Evolutionary conservation across 495 filamentous ascomycete genomes (phyloP).

Genomic region (Penicillium mononematosum): DNA sequence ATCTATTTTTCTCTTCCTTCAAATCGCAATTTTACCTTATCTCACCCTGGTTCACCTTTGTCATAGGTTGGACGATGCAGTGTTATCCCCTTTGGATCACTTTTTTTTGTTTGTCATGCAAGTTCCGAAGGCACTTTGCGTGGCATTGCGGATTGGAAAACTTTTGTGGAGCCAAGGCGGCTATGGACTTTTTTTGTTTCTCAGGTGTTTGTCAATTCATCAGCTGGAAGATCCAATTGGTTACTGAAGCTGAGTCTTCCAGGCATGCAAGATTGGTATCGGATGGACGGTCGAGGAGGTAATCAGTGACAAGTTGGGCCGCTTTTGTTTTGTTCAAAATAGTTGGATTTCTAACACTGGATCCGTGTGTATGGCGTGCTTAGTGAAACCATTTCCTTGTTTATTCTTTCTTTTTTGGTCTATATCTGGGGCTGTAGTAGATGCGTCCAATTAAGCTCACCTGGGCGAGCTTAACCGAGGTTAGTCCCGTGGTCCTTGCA

Average conservation of each 20-base stretch:
- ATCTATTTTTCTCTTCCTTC: conserved; percentile 29
- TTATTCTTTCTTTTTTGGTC: conserved; percentile 1
- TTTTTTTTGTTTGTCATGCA: conserved; percentile 6
- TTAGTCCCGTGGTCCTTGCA: background rate
- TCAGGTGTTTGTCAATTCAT: conserved; percentile 9
- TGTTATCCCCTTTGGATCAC: conserved; percentile 8
- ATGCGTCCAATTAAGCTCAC: conserved; percentile 7
- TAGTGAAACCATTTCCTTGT: conserved; percentile 13
- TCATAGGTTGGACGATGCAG: conserved; percentile 12
- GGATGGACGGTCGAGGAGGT: conserved; percentile 18
- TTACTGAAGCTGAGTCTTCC: conserved; percentile 9
- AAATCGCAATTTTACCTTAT: conserved; percentile 30
- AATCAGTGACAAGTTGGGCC: conserved; percentile 19
- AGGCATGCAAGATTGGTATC: conserved; percentile 5
- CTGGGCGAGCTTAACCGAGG: conserved; percentile 10
- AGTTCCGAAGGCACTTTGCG: conserved; percentile 2
- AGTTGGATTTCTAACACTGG: conserved; percentile 21
- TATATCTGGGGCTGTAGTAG: background rate
- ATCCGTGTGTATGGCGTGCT: conserved; percentile 20
- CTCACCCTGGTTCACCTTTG: conserved; percentile 17
- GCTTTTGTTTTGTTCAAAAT: conserved; percentile 22
- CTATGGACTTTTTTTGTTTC: conserved; percentile 8
- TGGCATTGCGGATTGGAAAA: conserved; percentile 7
- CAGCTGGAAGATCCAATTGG: conserved; percentile 10
- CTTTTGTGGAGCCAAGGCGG: conserved; percentile 9